phyloP scores from a whole-genome alignment of 331 rosid genomes.

The Dryas integrifolia region DNA sequence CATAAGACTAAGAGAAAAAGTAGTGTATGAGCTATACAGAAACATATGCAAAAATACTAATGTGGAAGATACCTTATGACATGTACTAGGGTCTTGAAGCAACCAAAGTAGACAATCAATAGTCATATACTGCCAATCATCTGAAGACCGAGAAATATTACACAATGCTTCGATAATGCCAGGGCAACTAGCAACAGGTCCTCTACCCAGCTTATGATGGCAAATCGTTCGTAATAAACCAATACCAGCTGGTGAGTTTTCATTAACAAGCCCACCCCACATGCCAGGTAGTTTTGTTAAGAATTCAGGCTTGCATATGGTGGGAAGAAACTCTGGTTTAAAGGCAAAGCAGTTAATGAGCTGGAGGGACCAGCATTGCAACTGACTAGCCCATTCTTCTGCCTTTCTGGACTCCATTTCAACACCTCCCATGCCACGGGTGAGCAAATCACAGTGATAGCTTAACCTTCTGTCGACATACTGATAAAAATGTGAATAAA shows the following conservation, averaged over 20 bases:
- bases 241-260: slow-evolving; percentile 95
- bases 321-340: slow-evolving; percentile 87
- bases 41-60: slow-evolving; percentile 7
- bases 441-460: slow-evolving; percentile 94
- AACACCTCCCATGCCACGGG: slow-evolving; percentile 99
- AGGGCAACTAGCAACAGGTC: slow-evolving; percentile 83
- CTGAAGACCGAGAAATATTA: slow-evolving; percentile 87
- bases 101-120: slow-evolving; percentile 96
- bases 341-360: slow-evolving; percentile 94
- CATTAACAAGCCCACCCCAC: slow-evolving; percentile 99
- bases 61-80: slow-evolving; percentile 61
- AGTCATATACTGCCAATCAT: slow-evolving; percentile 99
- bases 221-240: slow-evolving; percentile 91
- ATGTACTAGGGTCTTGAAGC: slow-evolving; percentile 81
- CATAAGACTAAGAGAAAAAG: not conserved
- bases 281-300: slow-evolving; percentile 75
- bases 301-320: slow-evolving; percentile 89
- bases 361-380: slow-evolving; percentile 99
- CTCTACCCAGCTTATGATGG: slow-evolving; percentile 95
- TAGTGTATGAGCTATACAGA: not conserved
- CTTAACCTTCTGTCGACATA: slow-evolving; percentile 84
- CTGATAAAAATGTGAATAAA: slow-evolving; percentile 90
- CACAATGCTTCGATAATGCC: slow-evolving; percentile 80
- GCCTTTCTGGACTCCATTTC: slow-evolving; percentile 99
- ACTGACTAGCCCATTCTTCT: slow-evolving; percentile 99